Evolutionary conservation across 345 rosid species (phyloP).

Genomic region (Eucalyptus urophylla): DNA sequence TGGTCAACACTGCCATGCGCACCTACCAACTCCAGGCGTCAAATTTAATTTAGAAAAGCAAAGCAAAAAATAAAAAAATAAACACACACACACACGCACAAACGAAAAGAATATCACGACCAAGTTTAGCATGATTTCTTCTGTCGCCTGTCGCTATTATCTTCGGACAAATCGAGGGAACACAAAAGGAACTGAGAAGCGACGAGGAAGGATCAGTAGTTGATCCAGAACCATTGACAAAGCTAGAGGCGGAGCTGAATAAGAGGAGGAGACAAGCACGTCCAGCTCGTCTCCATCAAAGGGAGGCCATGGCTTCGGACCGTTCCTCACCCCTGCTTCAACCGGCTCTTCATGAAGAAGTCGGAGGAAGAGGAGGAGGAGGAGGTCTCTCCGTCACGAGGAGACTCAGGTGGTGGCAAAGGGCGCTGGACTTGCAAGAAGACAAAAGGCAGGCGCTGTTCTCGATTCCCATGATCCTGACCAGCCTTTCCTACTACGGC

Average conservation of each 20-base stretch:
- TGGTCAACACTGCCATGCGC: no score
- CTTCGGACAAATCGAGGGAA: not conserved
- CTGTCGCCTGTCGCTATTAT: not conserved
- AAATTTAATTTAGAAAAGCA: no score
- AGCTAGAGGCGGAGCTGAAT: not conserved
- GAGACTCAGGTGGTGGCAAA: constrained; percentile 12
- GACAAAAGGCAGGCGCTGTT: constrained; percentile 40
- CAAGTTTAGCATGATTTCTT: not conserved
- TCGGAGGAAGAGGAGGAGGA: no score
- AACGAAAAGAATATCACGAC: not conserved
- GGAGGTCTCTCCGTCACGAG: not conserved
- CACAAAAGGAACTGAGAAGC: not conserved
- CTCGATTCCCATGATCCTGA: constrained; percentile 58
- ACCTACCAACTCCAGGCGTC: no score
- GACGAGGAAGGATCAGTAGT: not conserved
- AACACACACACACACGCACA: no score
- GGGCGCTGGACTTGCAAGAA: constrained; percentile 33
- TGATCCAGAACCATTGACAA: not conserved
- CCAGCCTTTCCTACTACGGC: constrained; percentile 42
- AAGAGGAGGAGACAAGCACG: not conserved
- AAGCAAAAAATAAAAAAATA: no score
- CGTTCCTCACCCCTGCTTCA: not conserved
- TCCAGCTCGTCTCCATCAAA: not conserved
- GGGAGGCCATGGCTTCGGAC: not conserved
- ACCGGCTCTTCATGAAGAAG: not conserved